Percentiles rank a stretch among this genome's conserved stretches.
These are phyloP conservation scores for Coprinopsis sp. DNA, from an alignment of 768 basidiomycete species.

Conservation along the genomic window DNA sequence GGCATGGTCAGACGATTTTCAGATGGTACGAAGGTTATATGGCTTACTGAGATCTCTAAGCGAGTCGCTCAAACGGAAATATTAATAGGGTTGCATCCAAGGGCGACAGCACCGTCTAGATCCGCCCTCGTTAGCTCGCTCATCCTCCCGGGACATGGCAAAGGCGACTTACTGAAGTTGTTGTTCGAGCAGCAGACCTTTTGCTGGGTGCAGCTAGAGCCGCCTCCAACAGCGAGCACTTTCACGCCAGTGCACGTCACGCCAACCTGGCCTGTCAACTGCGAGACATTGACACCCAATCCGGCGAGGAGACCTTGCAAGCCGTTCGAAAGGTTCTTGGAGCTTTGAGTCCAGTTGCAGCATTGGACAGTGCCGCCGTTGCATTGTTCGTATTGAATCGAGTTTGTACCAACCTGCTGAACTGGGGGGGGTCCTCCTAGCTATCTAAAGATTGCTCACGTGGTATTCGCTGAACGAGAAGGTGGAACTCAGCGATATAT, in stretches of 20 bases:
- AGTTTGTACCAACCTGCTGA: too few species aligned
- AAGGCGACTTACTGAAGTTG: slow-evolving; percentile 20
- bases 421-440: too few species aligned
- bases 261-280: slow-evolving; percentile 15
- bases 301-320: slow-evolving; percentile 8
- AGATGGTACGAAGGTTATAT: too few species aligned
- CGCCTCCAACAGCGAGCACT: slow-evolving; percentile 16
- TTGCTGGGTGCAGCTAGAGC: slow-evolving; percentile 10
- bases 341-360: background rate
- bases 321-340: background rate
- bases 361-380: slow-evolving; percentile 3
- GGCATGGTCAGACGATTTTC: too few species aligned
- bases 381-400: slow-evolving; percentile 4
- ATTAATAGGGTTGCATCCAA: slow-evolving; percentile 27
- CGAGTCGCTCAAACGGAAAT: slow-evolving; percentile 16
- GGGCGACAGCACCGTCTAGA: slow-evolving; percentile 20
- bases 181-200: slow-evolving; percentile 23
- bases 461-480: too few species aligned
- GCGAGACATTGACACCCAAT: slow-evolving; percentile 4
- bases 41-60: too few species aligned
- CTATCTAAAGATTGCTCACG: too few species aligned
- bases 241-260: slow-evolving; percentile 21
- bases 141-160: background rate
- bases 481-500: too few species aligned
- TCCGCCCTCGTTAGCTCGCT: background rate